Evolutionary conservation across 345 rosid genomes (phyloP), one percentile per base, ranked within the genome.

Genomic region (Salix viminalis): DNA sequence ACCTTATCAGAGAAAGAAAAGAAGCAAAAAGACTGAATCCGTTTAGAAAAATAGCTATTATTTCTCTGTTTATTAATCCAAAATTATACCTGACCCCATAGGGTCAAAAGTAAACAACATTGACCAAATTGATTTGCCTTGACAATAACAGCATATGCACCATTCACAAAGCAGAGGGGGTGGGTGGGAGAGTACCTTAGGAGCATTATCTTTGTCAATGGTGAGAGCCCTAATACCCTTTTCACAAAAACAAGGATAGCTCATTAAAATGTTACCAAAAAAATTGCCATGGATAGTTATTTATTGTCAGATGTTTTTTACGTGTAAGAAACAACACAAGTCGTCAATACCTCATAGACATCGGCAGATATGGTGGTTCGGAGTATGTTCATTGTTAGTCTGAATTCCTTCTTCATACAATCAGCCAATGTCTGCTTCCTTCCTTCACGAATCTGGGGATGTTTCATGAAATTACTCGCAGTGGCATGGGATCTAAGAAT

Each of bases 141-240:
- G 8, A 21, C 26, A 56, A 56, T 30, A 21, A 10, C 11, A 54
- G 60, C 24, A 8, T 21, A 21, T 54, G 24, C 60, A 23, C 23
- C 11, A 21, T 54, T 23, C 24, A 75, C 15, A 19, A 26, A 69
- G 26, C 21, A 8, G 28, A 36, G 4, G 5, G n/a, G 28, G 67
- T 39, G 6, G 28, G 37, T 36, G 7, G 52, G 68, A 73, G 75
- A 64, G 46, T 84, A 96, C 99, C 93, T 93, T 96, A 32, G 96
- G 99, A 76, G 94, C 79, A 81, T 90, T 96, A 79, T 93, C 98
- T 85, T 92, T 96, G 83, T 96, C 99, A 70, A 96, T 86, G 83
- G 93, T 88, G 67, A 89, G 80, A 78, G 99, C 94, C 76, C 99
- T 82, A 71, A 96, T 96, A 74, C 99, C 99, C 98, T 95, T 77